Evolutionary conservation across 1,284 basidiomycete species (phyloP).

Genomic region (Malassezia psittaci): DNA sequence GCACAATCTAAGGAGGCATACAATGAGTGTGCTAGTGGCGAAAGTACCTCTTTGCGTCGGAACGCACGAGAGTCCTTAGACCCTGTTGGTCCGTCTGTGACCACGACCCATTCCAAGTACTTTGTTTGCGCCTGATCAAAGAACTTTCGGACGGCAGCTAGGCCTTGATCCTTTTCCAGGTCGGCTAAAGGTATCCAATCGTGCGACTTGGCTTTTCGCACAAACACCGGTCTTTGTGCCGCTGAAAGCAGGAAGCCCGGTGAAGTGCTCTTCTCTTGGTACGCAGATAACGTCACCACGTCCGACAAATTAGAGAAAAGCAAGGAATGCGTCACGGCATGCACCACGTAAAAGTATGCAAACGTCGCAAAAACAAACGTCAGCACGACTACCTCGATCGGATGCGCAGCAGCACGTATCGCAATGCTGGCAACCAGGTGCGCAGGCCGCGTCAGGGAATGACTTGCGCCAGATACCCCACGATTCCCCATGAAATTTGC

Average conservation of each 20-base stretch:
- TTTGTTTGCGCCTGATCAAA: not conserved
- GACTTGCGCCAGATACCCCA: too few species aligned
- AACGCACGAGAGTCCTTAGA: not conserved
- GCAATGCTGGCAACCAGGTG: too few species aligned
- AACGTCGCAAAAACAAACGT: slow-evolving; percentile 77
- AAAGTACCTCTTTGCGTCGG: slow-evolving; percentile 4
- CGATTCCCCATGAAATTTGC: too few species aligned
- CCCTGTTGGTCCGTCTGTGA: slow-evolving; percentile 4
- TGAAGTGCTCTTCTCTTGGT: not conserved
- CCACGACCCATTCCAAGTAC: slow-evolving; percentile 15
- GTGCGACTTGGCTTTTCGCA: not conserved
- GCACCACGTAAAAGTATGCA: slow-evolving; percentile 80
- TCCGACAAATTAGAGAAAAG: slow-evolving; percentile 47
- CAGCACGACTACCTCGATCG: slow-evolving; percentile 73
- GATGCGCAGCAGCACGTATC: slow-evolving; percentile 37
- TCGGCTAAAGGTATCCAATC: slow-evolving; percentile 5
- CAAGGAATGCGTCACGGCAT: slow-evolving; percentile 61
- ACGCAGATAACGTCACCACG: slow-evolving; percentile 12
- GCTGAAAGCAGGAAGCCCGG: not conserved
- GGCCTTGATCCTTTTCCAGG: not conserved
- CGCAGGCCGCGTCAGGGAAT: too few species aligned
- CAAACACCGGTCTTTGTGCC: slow-evolving; percentile 9
- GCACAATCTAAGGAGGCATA: slow-evolving; percentile 1
- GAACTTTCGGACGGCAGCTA: not conserved
- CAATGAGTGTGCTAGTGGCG: not conserved